These are phyloP conservation scores for Colletotrichum lini DNA, from an alignment of 2,329 filamentous ascomycete genomes.

Conservation along the genomic window DNA sequence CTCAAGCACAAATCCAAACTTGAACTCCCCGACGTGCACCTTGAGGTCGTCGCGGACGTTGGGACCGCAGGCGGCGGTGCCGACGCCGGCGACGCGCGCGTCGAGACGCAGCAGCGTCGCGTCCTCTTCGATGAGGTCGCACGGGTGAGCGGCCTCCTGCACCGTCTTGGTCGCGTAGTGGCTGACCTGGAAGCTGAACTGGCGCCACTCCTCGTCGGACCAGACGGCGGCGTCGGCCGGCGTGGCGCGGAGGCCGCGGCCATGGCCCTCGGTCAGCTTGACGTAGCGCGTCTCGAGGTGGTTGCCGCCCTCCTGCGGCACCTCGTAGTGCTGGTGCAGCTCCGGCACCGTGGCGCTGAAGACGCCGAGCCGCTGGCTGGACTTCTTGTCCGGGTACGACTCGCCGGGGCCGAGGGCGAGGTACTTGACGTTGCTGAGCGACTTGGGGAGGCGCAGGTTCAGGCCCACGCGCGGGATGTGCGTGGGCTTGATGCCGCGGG, in stretches of 20 bases:
- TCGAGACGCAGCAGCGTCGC: slow-evolving; percentile 61
- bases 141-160: slow-evolving; percentile 73
- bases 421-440: slow-evolving; percentile 67
- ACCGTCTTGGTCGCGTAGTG: slow-evolving; percentile 68
- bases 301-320: slow-evolving; percentile 79
- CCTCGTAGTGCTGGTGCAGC: slow-evolving; percentile 73
- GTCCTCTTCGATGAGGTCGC: slow-evolving; percentile 70
- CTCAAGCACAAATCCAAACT: slow-evolving; percentile 60
- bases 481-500: slow-evolving; percentile 64
- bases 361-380: slow-evolving; percentile 67
- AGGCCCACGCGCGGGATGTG: slow-evolving; percentile 75
- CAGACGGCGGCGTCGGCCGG: slow-evolving; percentile 48
- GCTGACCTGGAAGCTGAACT: slow-evolving; percentile 70
- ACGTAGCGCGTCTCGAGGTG: slow-evolving; percentile 73
- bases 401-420: slow-evolving; percentile 76
- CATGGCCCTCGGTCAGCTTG: slow-evolving; percentile 50
- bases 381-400: slow-evolving; percentile 74
- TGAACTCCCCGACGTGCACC: slow-evolving; percentile 57
- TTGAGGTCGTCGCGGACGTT: slow-evolving; percentile 61
- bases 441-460: slow-evolving; percentile 64
- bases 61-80: slow-evolving; percentile 64
- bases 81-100: slow-evolving; percentile 63
- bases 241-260: slow-evolving; percentile 49
- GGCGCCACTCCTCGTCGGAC: slow-evolving; percentile 50
- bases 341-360: slow-evolving; percentile 61